A percentile compares a stretch with the other conserved stretches of the same genome.
Evolutionary conservation across 192 early-diverging fungal genomes (phyloP).

Genomic region (Coemansia asiatica): DNA sequence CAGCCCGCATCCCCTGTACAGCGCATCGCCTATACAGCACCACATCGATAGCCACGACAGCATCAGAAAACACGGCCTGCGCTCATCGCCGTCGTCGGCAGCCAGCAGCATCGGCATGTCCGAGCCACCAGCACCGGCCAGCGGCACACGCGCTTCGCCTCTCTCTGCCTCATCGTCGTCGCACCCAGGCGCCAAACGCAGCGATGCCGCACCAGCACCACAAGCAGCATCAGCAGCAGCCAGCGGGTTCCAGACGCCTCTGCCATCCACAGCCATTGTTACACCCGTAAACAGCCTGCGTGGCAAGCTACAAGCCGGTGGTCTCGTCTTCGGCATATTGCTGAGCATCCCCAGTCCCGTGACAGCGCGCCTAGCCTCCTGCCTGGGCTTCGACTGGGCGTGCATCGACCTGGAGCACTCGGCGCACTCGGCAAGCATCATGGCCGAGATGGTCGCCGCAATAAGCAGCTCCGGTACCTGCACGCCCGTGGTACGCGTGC

Average conservation of each 20-base stretch:
- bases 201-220: neutral
- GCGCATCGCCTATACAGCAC: slow-evolving; percentile 9
- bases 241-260: slow-evolving; percentile 3
- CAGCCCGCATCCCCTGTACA: slow-evolving; percentile 8
- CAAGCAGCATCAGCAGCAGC: slow-evolving; percentile 2
- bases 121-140: neutral
- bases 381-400: slow-evolving; percentile 51
- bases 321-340: slow-evolving; percentile 32
- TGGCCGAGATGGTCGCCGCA: slow-evolving; percentile 49
- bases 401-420: slow-evolving; percentile 38
- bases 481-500: slow-evolving; percentile 44
- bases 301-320: slow-evolving; percentile 21
- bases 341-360: slow-evolving; percentile 42
- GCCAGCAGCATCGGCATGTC: slow-evolving; percentile 8
- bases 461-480: slow-evolving; percentile 26
- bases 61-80: neutral
- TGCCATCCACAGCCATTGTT: slow-evolving; percentile 5
- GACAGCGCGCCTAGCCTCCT: slow-evolving; percentile 26
- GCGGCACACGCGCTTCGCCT: slow-evolving; percentile 3
- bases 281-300: slow-evolving; percentile 15
- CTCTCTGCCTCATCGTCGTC: slow-evolving; percentile 6
- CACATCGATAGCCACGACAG: neutral
- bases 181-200: neutral
- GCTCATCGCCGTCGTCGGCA: slow-evolving; percentile 31
- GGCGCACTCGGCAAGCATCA: slow-evolving; percentile 25